Base-by-base conservation (phyloP, 768 basidiomycete species). In the Tubosaeta sp. region DNA sequence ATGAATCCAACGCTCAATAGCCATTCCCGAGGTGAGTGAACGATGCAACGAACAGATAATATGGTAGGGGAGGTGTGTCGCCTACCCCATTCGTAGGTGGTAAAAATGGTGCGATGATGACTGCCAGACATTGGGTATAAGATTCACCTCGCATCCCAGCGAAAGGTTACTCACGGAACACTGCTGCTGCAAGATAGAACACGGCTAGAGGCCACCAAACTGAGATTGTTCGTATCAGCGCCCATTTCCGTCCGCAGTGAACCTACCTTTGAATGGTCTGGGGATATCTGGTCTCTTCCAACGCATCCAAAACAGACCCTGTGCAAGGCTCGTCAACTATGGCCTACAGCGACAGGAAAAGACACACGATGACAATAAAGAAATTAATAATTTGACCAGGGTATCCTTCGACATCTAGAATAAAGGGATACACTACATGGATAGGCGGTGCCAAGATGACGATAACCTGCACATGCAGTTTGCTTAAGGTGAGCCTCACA, bases 11-110 rank as follows among this genome's bases (percentile, higher is more conserved):
- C n/a, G 2, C 1, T 37, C 5, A 43, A 77, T 76, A 59, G 76
- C 75, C 46, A 79, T 70, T 12, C 27, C 8, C 9, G 10, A 46
- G 32, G 16, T 2, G 0, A 41, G 34, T 3, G 16, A 25, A 6
- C 44, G 5, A 10, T 43, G 5, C 11, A 17, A 53, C 58, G 11
- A 52, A 76, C 74, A 82, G 58, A 60, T 82, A 83, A 53, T 83
- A 83, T 3, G 82, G 80, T 33, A 84, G 59, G 11, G 83, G 79
- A 11, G 81, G 81, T 0, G 82, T 82, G 56, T 84, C 81, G 12
- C 82, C 83, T 1, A 79, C 72, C 16, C 74, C 71, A 54, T 79
- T 78, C 0, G 79, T 70, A 4, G 83, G 83, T 22, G 58, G 74
- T 5, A 84, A 46, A 71, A 82, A 84, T 0, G 83, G 83, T 1